phyloP scores from a whole-genome alignment of 1,139 yeast species.

The Nakaseomyces delphensis region DNA sequence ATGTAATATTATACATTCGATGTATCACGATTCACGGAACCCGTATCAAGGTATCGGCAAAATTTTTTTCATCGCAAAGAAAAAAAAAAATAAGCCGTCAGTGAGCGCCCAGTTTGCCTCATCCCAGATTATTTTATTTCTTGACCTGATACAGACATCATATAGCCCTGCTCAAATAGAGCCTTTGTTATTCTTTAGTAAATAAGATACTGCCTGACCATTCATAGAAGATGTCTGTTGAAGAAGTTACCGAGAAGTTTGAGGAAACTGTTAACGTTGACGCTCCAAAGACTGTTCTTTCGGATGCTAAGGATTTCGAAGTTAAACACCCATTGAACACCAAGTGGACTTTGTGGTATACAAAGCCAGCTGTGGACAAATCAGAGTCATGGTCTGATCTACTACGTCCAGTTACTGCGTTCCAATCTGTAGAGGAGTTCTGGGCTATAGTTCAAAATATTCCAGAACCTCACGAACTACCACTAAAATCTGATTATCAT shows the following conservation, averaged over 20 bases:
- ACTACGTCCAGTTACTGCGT: constrained; percentile 86
- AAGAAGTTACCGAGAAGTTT: constrained; percentile 31
- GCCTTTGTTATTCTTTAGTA: background rate
- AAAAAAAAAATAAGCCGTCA: background rate
- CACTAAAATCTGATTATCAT: constrained; percentile 89
- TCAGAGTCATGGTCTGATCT: constrained; percentile 89
- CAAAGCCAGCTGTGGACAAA: constrained; percentile 77
- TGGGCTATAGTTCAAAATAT: constrained; percentile 97
- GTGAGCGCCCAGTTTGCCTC: too few species aligned
- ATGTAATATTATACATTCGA: background rate
- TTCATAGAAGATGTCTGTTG: constrained; percentile 27
- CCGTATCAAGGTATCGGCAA: background rate
- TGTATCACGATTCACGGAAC: too few species aligned
- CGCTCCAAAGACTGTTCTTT: constrained; percentile 25
- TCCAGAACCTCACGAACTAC: constrained; percentile 87
- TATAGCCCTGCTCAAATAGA: too few species aligned
- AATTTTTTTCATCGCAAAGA: background rate
- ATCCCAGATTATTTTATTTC: too few species aligned
- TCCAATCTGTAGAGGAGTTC: constrained; percentile 91
- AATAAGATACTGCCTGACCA: background rate
- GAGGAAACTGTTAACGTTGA: constrained; percentile 25
- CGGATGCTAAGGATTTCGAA: constrained; percentile 29
- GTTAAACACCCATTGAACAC: constrained; percentile 79
- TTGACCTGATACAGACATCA: too few species aligned
- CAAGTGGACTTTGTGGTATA: constrained; percentile 97